Conservation (phyloP, 2,329 filamentous ascomycete genomes). For the Penicillium sp. region DNA sequence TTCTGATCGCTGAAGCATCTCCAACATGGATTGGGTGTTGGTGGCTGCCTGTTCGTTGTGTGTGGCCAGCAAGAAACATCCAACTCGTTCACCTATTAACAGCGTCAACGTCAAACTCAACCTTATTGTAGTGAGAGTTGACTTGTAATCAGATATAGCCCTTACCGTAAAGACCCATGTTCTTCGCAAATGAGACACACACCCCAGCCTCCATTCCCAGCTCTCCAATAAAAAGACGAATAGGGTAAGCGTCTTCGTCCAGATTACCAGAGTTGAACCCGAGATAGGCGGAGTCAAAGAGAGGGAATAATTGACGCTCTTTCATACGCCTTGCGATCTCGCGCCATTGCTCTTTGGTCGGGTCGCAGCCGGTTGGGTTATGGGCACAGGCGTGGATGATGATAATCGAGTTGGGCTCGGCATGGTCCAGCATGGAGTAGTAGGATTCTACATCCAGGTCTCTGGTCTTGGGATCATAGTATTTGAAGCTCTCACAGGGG, state of each 20-base stretch:
- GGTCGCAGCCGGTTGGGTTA: constrained; percentile 95
- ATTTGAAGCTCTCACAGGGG: constrained; percentile 57
- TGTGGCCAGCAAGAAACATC: constrained; percentile 19
- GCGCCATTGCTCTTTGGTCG: constrained; percentile 87
- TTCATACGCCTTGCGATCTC: constrained; percentile 77
- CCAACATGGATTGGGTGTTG: constrained; percentile 24
- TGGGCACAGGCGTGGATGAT: constrained; percentile 86
- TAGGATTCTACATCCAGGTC: constrained; percentile 28
- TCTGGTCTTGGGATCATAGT: constrained; percentile 24
- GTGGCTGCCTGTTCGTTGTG: constrained; percentile 11
- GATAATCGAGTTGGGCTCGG: constrained; percentile 18
- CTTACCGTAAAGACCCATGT: constrained; percentile 40
- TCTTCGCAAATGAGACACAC: constrained; percentile 64
- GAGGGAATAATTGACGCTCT: constrained; percentile 81
- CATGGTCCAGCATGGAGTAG: constrained; percentile 9
- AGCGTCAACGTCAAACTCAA: too few species aligned
- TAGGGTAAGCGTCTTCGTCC: constrained; percentile 32
- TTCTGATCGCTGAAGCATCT: constrained; percentile 73
- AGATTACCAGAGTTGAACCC: constrained; percentile 33
- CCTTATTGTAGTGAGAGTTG: too few species aligned
- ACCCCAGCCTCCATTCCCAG: constrained; percentile 72
- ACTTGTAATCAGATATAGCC: too few species aligned
- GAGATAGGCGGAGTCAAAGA: constrained; percentile 49
- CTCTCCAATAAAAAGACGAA: constrained; percentile 50
- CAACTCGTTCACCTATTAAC: constrained; percentile 26